Evolutionary conservation across 495 filamentous ascomycete species (phyloP), one percentile per base, ranked within the genome.

Genomic region (Podospora pseudocomata): DNA sequence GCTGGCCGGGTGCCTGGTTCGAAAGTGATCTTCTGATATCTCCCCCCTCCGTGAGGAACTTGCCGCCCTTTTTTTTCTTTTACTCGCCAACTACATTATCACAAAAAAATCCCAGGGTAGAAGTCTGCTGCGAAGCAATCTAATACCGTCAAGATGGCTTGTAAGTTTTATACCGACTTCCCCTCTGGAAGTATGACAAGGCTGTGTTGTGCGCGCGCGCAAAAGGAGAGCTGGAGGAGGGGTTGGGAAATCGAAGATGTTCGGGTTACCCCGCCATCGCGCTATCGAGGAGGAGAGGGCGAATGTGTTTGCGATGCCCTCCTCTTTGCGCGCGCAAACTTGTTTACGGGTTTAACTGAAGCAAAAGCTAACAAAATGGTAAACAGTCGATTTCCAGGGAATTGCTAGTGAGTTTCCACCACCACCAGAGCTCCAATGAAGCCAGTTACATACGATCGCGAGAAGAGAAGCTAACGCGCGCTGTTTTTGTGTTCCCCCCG

Each of bases 351-450:
- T 23, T 23, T 23, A 23, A 23, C 1, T 23, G 23, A 18, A 49
- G 62, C 71, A 66, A 65, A 72, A 20, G 27, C 59, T 61, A 15
- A 61, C 59, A 53, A 13, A 28, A 15, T 23, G 56, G 19, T n/a
- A 23, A 39, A 60, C 53, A 64, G 32, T 60, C 30, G 68, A 75
- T 44, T 73, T 72, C 65, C 39, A 73, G 61, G 66, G 32, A 11
- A 60, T 75, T 55, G 75, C 77, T 55, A 73, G 76, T 78, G 70
- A 72, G 76, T 76, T 16, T 18, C 7, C 39, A 49, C 39, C 13
- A 16, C 18, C 28, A 13, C 28, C 16, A 18, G 15, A 44, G 19
- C 27, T 20, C 61, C 9, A 53, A 6, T 63, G 11, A 63, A 49
- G 59, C 49, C 19, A 19, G 23, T 23, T 28, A 65, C 5, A 56